Evolutionary conservation across 257 asterid genomes (phyloP), one percentile per base, ranked within the genome.

Genomic region (Mentha longifolia): DNA sequence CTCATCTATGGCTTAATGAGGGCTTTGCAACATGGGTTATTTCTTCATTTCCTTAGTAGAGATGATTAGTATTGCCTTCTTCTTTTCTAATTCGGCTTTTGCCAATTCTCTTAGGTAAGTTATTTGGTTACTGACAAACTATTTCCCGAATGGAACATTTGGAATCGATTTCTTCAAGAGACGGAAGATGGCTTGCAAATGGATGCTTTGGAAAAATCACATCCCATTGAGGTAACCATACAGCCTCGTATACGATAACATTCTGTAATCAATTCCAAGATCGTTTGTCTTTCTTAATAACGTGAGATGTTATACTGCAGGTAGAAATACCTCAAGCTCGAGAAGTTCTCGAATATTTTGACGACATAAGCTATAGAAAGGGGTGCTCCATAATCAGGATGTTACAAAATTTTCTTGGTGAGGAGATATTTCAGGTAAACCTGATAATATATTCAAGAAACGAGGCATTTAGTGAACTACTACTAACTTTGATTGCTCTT

Each of bases 11-110:
- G 87, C 80, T 83, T 13, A 83, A 83, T 30, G 87, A 83, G 71
- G 87, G 87, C 28, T 79, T 83, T 47, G 85, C 85, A 43, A 83
- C 85, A 43, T 83, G 85, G 85, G 88, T 77, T 77, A 43, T 50
- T 22, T 8, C 12, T 41, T 39, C 7, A 14, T 43, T 31, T 70
- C 49, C 25, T 20, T 52, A 31, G 47, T 16, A 35, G 3, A 35
- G 47, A 42, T 71, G 14, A 20, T 16, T 50, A 9, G 7, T 22
- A 4, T 64, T 60, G 19, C 57, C 19, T 73, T 41, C 42, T 22
- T 0, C 1, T 54, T 54, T 46, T 70, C 67, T 76, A 31, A 59
- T 54, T 25, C 16, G 31, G 42, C 56, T 28, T 50, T 20, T 59
- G 39, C 17, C 30, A 49, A 49, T 72, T 30, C 33, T 75, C 57